Conservation (phyloP, 2,329 filamentous ascomycete genomes). For the Rhynchosporium secalis region DNA sequence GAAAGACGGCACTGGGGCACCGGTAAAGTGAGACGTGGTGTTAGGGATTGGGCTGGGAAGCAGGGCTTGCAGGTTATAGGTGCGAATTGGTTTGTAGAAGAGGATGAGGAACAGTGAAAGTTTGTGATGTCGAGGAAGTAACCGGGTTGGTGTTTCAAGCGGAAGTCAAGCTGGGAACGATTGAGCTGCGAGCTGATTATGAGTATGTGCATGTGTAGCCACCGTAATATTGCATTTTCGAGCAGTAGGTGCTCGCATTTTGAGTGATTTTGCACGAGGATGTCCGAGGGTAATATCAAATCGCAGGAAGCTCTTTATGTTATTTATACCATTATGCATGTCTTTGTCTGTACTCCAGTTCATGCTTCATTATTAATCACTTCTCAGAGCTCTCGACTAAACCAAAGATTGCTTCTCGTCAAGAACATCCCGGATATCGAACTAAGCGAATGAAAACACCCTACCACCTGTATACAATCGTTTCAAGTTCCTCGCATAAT, state of each 20-base stretch:
- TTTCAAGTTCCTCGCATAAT: background rate
- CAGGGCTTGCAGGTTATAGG: constrained; percentile 51
- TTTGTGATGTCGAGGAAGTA: too few species aligned
- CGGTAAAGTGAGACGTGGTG: constrained; percentile 48
- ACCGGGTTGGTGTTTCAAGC: too few species aligned
- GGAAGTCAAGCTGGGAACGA: too few species aligned
- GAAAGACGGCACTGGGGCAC: constrained; percentile 58
- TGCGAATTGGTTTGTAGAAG: constrained; percentile 40
- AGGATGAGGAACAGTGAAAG: constrained; percentile 47
- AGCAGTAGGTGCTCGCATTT: too few species aligned
- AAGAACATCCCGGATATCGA: background rate
- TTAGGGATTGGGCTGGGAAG: constrained; percentile 51
- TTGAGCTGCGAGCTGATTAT: too few species aligned
- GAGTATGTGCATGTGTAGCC: too few species aligned
- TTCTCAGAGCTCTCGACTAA: background rate
- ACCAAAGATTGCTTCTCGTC: background rate
- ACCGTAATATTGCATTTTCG: too few species aligned
- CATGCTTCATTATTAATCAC: background rate
- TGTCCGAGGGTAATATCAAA: too few species aligned
- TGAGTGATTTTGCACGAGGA: too few species aligned
- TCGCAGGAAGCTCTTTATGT: too few species aligned
- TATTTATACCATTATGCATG: too few species aligned
- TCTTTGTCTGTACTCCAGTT: too few species aligned
- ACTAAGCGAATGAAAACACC: constrained; percentile 4
- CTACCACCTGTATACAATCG: background rate